Percentiles rank a stretch among this genome's conserved stretches.
These are phyloP conservation scores for Annona cherimola DNA, from an alignment of 164 flowering plant genomes.

Conservation along the genomic window DNA sequence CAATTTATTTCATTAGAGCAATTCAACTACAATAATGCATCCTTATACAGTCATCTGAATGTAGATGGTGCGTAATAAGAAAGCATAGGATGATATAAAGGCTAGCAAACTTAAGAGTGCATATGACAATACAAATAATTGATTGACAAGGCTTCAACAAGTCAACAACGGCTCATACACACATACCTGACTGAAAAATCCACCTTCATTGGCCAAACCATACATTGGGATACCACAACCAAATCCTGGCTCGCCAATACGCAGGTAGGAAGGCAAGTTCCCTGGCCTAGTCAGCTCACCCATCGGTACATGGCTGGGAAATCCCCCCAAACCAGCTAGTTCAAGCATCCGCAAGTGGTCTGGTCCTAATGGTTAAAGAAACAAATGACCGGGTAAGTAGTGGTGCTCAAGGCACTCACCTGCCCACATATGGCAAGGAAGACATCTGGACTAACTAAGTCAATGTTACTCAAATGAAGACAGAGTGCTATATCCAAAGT, in stretches of 20 bases:
- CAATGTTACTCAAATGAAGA: constrained; percentile 29
- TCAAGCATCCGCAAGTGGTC: constrained; percentile 5
- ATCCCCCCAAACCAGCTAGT: constrained; percentile 6
- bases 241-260: constrained; percentile 54
- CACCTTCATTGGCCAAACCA: constrained; percentile 47
- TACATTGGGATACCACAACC: constrained; percentile 44
- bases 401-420: constrained; percentile 41
- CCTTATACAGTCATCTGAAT: neutral
- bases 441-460: constrained; percentile 13
- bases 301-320: constrained; percentile 15
- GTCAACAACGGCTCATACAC: too few relatives aligned
- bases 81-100: too few relatives aligned
- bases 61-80: neutral
- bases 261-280: constrained; percentile 30
- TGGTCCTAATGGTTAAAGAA: constrained; percentile 9
- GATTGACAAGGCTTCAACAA: too few relatives aligned
- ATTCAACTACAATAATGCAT: neutral
- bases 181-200: constrained; percentile 46
- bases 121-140: too few relatives aligned
- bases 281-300: constrained; percentile 27
- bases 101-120: too few relatives aligned
- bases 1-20: too few relatives aligned
- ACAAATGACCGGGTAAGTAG: constrained; percentile 30
- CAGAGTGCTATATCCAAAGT: constrained; percentile 16
- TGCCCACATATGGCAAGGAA: too few relatives aligned